Evolutionary conservation across 1,139 yeast genomes (phyloP).

Genomic region (Debaryomycetaceae sp.): DNA sequence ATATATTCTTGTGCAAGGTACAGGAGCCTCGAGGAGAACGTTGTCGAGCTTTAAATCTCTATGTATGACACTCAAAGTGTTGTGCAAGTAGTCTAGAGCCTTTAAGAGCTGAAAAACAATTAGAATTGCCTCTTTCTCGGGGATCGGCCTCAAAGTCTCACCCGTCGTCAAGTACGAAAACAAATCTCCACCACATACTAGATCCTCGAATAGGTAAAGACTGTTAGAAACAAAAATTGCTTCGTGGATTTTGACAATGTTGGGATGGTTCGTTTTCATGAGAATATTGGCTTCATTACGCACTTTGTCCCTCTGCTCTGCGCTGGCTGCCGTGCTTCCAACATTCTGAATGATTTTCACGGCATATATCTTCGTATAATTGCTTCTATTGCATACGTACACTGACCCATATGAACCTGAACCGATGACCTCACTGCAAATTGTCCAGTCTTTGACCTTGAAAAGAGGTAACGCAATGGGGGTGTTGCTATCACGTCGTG

Average conservation of each 20-base stretch:
- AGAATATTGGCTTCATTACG: slow-evolving; percentile 40
- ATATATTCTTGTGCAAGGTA: slow-evolving; percentile 48
- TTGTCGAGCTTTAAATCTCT: slow-evolving; percentile 48
- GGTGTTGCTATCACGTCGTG: slow-evolving; percentile 8
- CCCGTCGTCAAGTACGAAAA: slow-evolving; percentile 56
- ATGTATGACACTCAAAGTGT: slow-evolving; percentile 15
- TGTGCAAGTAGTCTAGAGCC: slow-evolving; percentile 55
- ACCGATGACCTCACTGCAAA: slow-evolving; percentile 46
- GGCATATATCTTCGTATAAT: slow-evolving; percentile 35
- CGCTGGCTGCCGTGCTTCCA: not conserved
- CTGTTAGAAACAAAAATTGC: slow-evolving; percentile 33
- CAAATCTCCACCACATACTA: slow-evolving; percentile 61
- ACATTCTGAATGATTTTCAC: slow-evolving; percentile 44
- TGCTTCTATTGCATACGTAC: slow-evolving; percentile 21
- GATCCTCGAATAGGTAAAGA: slow-evolving; percentile 49
- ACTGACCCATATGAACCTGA: slow-evolving; percentile 63
- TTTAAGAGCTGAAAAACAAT: slow-evolving; percentile 54
- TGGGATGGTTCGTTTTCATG: slow-evolving; percentile 37
- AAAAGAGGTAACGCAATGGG: not conserved
- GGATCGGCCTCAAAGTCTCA: slow-evolving; percentile 33
- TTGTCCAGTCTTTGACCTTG: slow-evolving; percentile 32
- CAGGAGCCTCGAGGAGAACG: slow-evolving; percentile 49
- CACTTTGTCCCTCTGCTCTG: slow-evolving; percentile 16
- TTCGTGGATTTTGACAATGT: slow-evolving; percentile 42
- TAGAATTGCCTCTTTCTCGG: slow-evolving; percentile 53